phyloP scores from a whole-genome alignment of 2,329 filamentous ascomycete genomes.

The Stachybotrys echinatus region DNA sequence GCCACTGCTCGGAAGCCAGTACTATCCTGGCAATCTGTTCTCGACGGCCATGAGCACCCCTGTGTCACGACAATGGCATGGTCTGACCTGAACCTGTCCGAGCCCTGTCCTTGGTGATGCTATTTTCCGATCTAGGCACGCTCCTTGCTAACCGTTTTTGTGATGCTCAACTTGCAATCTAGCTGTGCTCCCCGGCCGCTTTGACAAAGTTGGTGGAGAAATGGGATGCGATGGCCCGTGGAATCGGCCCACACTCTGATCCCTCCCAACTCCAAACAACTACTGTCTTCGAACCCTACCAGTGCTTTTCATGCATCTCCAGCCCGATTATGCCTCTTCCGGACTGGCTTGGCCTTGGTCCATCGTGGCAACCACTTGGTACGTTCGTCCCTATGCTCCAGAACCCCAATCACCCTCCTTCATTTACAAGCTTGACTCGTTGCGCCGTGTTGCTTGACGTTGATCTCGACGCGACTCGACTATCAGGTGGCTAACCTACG shows the following conservation, averaged over 20 bases:
- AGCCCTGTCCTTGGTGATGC: background rate
- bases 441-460: background rate
- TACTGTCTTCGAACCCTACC: slow-evolving; percentile 1
- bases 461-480: background rate
- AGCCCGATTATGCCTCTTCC: background rate
- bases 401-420: background rate
- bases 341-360: background rate
- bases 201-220: slow-evolving; percentile 2
- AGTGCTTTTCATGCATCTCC: slow-evolving; percentile 1
- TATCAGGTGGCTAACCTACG: background rate
- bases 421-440: slow-evolving; percentile 1
- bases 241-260: slow-evolving; percentile 1
- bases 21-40: background rate
- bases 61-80: background rate
- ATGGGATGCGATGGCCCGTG: slow-evolving; percentile 1
- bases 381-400: background rate
- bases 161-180: background rate
- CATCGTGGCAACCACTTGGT: background rate
- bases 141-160: background rate
- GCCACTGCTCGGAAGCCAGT: background rate
- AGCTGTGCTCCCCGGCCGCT: background rate
- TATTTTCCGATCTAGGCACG: slow-evolving; percentile 1
- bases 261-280: slow-evolving; percentile 2
- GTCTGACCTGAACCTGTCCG: background rate
- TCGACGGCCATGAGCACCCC: background rate